These are phyloP conservation scores for Metschnikowia cerradonensis DNA, from an alignment of 805 yeast species.

Conservation along the genomic window DNA sequence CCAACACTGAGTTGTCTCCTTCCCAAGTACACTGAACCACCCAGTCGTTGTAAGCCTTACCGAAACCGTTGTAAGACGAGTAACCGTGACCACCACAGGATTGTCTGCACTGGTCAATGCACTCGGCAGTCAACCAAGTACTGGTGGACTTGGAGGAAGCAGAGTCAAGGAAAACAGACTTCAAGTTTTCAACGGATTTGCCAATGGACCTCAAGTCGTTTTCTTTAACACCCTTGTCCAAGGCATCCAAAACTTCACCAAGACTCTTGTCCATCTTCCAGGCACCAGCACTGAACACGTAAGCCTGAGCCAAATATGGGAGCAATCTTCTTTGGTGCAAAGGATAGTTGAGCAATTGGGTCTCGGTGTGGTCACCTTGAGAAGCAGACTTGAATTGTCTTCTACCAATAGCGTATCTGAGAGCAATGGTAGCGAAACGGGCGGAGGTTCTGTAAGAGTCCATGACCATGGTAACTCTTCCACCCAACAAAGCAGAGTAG, in stretches of 20 bases:
- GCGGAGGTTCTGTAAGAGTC: constrained; percentile 21
- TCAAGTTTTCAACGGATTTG: constrained; percentile 13
- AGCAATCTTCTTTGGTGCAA: constrained; percentile 20
- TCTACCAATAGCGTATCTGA: constrained; percentile 21
- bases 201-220: constrained; percentile 15
- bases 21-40: constrained; percentile 24
- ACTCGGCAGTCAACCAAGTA: constrained; percentile 23
- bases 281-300: constrained; percentile 17
- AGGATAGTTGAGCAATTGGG: constrained; percentile 21
- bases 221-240: constrained; percentile 16
- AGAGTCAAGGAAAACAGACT: constrained; percentile 18
- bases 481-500: constrained; percentile 20
- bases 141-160: constrained; percentile 19
- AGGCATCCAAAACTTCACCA: constrained; percentile 11
- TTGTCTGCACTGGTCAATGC: constrained; percentile 21
- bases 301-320: constrained; percentile 21
- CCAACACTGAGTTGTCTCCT: constrained; percentile 22
- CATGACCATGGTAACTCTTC: constrained; percentile 20
- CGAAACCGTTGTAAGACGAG: constrained; percentile 20
- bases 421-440: constrained; percentile 18
- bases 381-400: constrained; percentile 19
- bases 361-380: constrained; percentile 21
- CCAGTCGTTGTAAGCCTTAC: constrained; percentile 21
- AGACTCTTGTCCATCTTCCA: constrained; percentile 16
- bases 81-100: constrained; percentile 22